These are phyloP conservation scores for Podila horticola DNA, from an alignment of 192 early-diverging fungal species.

Conservation along the genomic window DNA sequence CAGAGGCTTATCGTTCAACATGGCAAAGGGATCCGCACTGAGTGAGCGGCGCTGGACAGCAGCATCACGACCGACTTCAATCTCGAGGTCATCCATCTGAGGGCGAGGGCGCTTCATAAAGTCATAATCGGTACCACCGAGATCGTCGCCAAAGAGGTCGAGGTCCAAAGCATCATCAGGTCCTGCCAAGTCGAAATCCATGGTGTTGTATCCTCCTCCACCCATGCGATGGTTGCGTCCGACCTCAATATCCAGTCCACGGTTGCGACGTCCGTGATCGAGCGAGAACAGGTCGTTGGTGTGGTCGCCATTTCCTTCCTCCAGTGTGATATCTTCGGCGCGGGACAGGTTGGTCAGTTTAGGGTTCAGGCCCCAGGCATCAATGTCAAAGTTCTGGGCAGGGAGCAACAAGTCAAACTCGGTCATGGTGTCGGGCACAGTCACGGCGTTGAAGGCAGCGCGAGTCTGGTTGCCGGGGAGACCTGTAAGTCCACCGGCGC, in stretches of 20 bases:
- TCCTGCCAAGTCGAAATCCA: conserved; percentile 49
- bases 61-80: conserved; percentile 68
- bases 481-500: conserved; percentile 64
- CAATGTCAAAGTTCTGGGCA: conserved; percentile 55
- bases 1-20: conserved; percentile 24
- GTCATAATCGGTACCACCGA: conserved; percentile 37
- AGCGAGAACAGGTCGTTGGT: conserved; percentile 18
- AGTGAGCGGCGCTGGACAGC: conserved; percentile 28
- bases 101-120: conserved; percentile 43
- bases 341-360: conserved; percentile 63
- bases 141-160: conserved; percentile 32
- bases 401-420: conserved; percentile 94
- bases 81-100: conserved; percentile 53
- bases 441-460: conserved; percentile 86
- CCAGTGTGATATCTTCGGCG: conserved; percentile 75
- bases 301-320: conserved; percentile 8
- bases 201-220: conserved; percentile 43
- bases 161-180: conserved; percentile 40
- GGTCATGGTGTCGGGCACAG: conserved; percentile 85
- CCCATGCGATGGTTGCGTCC: conserved; percentile 53
- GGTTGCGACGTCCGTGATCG: conserved; percentile 37
- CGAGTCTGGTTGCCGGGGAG: conserved; percentile 76
- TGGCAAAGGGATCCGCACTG: conserved; percentile 53
- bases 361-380: conserved; percentile 42
- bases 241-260: conserved; percentile 48